Percentiles rank a stretch among this genome's conserved stretches.
Evolutionary conservation across 31 red algal genomes (phyloP).

Genomic region (Odonthalia washingtoniensis): DNA sequence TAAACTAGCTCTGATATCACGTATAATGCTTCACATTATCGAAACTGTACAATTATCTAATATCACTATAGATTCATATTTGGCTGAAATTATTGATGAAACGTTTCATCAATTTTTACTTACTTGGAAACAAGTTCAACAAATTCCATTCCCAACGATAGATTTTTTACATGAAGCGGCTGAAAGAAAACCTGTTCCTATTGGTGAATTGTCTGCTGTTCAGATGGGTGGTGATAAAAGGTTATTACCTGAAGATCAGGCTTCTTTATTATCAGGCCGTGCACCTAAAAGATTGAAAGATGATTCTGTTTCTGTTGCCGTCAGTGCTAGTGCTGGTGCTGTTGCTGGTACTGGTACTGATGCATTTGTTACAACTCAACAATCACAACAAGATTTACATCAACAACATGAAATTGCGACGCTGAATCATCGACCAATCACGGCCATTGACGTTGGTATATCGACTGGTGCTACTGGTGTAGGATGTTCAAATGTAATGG

Average conservation of each 20-base stretch:
- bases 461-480: no score
- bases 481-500: no score
- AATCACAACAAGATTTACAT: no score
- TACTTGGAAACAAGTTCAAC: background rate
- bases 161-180: background rate
- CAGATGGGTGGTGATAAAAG: background rate
- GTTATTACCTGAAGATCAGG: background rate
- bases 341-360: no score
- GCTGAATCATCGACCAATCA: no score
- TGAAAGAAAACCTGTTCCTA: background rate
- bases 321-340: background rate
- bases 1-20: background rate
- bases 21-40: background rate
- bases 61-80: slow-evolving; percentile 1
- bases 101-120: background rate
- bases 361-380: no score
- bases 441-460: no score
- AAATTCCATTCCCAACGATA: background rate
- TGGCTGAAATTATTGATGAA: background rate
- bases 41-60: background rate
- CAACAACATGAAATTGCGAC: no score
- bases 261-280: background rate
- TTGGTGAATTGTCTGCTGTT: background rate
- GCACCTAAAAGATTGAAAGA: background rate
- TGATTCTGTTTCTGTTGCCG: background rate